A percentile compares a stretch with the other conserved stretches of the same genome.
Conservation (phyloP, 2,329 filamentous ascomycete species). For the Trichoderma aggressivum region DNA sequence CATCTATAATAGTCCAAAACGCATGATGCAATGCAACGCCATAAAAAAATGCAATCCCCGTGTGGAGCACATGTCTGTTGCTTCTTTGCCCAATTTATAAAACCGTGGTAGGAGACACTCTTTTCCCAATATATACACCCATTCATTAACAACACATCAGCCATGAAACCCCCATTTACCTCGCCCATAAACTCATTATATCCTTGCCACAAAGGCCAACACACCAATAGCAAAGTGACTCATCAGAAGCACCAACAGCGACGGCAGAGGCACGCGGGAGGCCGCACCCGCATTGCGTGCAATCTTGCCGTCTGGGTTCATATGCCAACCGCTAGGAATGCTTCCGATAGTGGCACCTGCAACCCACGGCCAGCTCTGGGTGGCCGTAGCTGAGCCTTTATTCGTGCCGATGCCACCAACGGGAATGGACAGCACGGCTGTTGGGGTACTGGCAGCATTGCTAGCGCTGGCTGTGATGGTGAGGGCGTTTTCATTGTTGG, state of each 20-base stretch:
- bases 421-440: constrained; percentile 62
- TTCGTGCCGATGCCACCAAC: constrained; percentile 64
- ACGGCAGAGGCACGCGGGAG: constrained; percentile 20
- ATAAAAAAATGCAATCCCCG: constrained; percentile 4
- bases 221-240: constrained; percentile 28
- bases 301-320: constrained; percentile 75
- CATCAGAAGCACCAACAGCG: constrained; percentile 27
- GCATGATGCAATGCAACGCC: neutral
- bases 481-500: constrained; percentile 50
- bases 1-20: constrained; percentile 8
- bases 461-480: constrained; percentile 53
- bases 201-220: constrained; percentile 23
- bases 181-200: neutral
- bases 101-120: neutral
- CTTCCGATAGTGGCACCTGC: constrained; percentile 50
- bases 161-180: neutral
- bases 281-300: constrained; percentile 59
- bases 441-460: constrained; percentile 60
- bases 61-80: constrained; percentile 5
- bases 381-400: constrained; percentile 49
- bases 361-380: constrained; percentile 68
- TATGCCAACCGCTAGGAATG: constrained; percentile 77
- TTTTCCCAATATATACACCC: constrained; percentile 1
- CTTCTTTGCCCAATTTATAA: neutral
- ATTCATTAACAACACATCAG: neutral